Percentiles rank a stretch among this genome's conserved stretches.
Evolutionary conservation across 768 basidiomycete species (phyloP).

Genomic region (Russula compacta): DNA sequence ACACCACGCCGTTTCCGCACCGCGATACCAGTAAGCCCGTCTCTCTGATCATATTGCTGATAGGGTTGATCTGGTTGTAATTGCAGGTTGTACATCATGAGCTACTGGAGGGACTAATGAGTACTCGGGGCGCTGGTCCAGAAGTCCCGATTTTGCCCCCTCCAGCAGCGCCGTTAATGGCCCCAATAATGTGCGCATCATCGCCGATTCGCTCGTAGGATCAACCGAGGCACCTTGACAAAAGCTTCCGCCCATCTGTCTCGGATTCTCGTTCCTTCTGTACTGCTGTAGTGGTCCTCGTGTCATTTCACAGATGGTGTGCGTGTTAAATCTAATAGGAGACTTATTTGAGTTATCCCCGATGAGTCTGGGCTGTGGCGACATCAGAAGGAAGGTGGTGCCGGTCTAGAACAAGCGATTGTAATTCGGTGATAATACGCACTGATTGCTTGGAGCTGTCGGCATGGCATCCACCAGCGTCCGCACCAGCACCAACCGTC

Average conservation of each 20-base stretch:
- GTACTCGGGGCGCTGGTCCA: not conserved
- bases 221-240: not conserved
- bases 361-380: conserved; percentile 29
- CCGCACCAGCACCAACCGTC: too few species aligned
- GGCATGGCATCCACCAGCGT: not conserved
- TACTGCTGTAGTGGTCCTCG: not conserved
- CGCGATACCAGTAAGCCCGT: conserved; percentile 33
- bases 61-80: conserved; percentile 2
- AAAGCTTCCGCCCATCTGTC: not conserved
- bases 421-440: conserved; percentile 28
- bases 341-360: conserved; percentile 32
- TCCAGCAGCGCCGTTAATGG: not conserved
- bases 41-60: not conserved
- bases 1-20: conserved; percentile 30
- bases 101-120: not conserved
- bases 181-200: not conserved
- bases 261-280: not conserved
- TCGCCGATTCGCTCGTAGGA: not conserved
- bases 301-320: not conserved
- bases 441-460: not conserved
- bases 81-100: conserved; percentile 3
- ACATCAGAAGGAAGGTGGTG: conserved; percentile 32
- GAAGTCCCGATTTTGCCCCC: not conserved
- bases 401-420: conserved; percentile 17
- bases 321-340: conserved; percentile 24